phyloP scores from a whole-genome alignment of 495 filamentous ascomycete species.

The Immersiella caudata region DNA sequence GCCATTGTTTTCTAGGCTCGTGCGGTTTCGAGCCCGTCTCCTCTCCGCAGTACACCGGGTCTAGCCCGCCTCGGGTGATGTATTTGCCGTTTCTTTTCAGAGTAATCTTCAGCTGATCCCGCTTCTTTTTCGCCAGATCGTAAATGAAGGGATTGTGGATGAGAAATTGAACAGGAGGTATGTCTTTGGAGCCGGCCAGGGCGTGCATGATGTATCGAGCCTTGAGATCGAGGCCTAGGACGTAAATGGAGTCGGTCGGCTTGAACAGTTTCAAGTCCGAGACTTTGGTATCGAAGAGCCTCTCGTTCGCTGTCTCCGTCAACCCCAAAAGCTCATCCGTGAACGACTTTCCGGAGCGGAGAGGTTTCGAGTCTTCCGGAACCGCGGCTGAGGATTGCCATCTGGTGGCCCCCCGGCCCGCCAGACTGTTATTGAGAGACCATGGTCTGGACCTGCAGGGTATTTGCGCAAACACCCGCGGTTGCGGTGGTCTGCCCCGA shows the following conservation, averaged over 20 bases:
- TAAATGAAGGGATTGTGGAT: conserved; percentile 25
- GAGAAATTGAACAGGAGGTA: conserved; percentile 37
- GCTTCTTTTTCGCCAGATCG: conserved; percentile 31
- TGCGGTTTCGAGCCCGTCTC: neutral
- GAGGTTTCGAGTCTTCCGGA: neutral
- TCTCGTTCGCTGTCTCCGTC: neutral
- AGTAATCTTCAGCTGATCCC: conserved; percentile 24
- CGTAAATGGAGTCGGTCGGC: conserved; percentile 49
- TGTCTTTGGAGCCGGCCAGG: conserved; percentile 40
- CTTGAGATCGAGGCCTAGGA: conserved; percentile 53
- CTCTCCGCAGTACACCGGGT: neutral
- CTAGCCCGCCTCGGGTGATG: conserved; percentile 24
- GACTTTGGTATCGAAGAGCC: neutral
- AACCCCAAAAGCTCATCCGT: neutral
- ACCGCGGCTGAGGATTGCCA: conserved; percentile 21
- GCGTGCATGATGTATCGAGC: conserved; percentile 57
- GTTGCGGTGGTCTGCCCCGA: conserved; percentile 44
- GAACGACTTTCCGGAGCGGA: neutral
- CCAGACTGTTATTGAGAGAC: conserved; percentile 49
- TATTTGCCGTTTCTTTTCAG: conserved; percentile 23
- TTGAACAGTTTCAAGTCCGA: neutral
- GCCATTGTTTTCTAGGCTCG: conserved; percentile 39
- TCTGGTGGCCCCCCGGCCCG: conserved; percentile 56
- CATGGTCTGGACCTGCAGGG: conserved; percentile 48
- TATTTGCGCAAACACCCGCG: conserved; percentile 58